Evolutionary conservation across 2,329 filamentous ascomycete genomes (phyloP).

Genomic region (Exophiala mesophila): DNA sequence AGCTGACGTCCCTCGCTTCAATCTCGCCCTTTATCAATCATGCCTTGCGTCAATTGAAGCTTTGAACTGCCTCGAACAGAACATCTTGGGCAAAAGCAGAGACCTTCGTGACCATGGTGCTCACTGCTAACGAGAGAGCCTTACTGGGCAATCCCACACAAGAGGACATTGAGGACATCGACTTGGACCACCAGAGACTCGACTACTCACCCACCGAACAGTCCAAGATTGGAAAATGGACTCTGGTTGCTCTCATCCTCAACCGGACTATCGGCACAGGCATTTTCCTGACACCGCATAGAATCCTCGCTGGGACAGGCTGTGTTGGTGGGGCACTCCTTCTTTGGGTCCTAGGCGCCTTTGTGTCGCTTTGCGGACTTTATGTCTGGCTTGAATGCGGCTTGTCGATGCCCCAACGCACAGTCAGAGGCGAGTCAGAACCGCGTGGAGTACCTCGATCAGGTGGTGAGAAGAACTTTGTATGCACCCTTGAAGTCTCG

Average conservation of each 20-base stretch:
- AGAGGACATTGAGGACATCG: constrained; percentile 5
- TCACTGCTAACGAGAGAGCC: constrained; percentile 7
- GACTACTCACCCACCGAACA: constrained; percentile 1
- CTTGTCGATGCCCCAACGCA: constrained; percentile 7
- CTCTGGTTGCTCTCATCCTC: constrained; percentile 9
- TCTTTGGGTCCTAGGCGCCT: constrained; percentile 8
- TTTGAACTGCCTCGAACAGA: too few species aligned
- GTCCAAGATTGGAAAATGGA: constrained; percentile 8
- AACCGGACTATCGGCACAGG: constrained; percentile 10
- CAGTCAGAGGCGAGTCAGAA: constrained; percentile 5
- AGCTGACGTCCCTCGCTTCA: too few species aligned
- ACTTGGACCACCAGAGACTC: constrained; percentile 5
- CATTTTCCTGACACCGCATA: constrained; percentile 11
- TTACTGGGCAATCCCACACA: neutral
- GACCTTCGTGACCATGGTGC: constrained; percentile 4
- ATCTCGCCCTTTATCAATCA: too few species aligned
- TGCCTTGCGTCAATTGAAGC: too few species aligned
- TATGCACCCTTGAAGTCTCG: neutral
- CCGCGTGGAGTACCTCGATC: constrained; percentile 5
- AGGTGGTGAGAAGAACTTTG: constrained; percentile 13
- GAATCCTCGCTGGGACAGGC: constrained; percentile 8
- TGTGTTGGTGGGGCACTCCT: constrained; percentile 8
- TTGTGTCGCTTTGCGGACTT: constrained; percentile 6
- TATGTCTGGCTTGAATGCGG: constrained; percentile 12
- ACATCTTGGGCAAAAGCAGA: too few species aligned